These are phyloP conservation scores for Rhododendron ferrugineum DNA, from an alignment of 148 eudicot species.

Conservation along the genomic window DNA sequence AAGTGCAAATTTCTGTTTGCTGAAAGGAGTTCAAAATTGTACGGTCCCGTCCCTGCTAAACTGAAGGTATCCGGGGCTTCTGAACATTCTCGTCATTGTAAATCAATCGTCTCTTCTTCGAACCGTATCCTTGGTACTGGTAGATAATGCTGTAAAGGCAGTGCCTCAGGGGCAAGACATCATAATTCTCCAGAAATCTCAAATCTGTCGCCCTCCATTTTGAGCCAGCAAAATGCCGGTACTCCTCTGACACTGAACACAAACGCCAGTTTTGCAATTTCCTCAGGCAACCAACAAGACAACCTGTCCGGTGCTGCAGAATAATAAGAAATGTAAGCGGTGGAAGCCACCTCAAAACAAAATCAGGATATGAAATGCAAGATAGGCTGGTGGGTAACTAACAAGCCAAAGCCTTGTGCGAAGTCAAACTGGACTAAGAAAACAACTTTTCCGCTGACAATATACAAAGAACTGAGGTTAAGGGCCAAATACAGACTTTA, in stretches of 20 bases:
- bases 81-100: not conserved
- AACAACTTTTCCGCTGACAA: not conserved
- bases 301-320: constrained; percentile 63
- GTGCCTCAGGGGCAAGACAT: not conserved
- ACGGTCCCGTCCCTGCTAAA: not conserved
- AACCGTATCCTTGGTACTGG: not conserved
- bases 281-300: constrained; percentile 61
- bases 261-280: constrained; percentile 54
- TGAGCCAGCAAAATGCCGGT: constrained; percentile 41
- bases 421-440: not conserved
- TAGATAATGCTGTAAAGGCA: constrained; percentile 1
- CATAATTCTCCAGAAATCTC: not conserved
- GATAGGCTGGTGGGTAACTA: not conserved
- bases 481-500: not conserved
- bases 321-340: not conserved
- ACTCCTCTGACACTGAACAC: constrained; percentile 55
- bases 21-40: not conserved
- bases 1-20: not conserved
- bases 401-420: not conserved
- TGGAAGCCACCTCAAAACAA: not conserved
- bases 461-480: not conserved
- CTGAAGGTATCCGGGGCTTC: not conserved
- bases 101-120: not conserved
- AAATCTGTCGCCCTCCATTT: not conserved
- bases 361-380: not conserved